Percentiles rank a stretch among this genome's conserved stretches.
Evolutionary conservation across 768 basidiomycete species (phyloP).

Genomic region (Phlebiopsis flavidoalba): DNA sequence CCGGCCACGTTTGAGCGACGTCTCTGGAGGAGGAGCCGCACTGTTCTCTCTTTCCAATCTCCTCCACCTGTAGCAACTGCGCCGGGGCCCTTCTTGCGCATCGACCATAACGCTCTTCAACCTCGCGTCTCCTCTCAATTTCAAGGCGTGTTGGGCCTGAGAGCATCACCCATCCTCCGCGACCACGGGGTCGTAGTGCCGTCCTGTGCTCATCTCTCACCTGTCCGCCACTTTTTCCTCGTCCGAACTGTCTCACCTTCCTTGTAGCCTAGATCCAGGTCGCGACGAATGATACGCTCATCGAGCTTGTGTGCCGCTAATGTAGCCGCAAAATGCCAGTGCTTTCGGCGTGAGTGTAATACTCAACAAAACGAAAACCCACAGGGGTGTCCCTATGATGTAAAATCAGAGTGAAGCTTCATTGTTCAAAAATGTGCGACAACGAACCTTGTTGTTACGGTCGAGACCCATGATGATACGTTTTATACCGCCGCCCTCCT

Average conservation of each 20-base stretch:
- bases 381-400: constrained; percentile 43
- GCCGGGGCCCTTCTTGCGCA: constrained; percentile 67
- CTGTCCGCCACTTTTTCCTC: constrained; percentile 97
- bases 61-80: constrained; percentile 81
- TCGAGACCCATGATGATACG: constrained; percentile 95
- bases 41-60: constrained; percentile 81
- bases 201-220: constrained; percentile 88
- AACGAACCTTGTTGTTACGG: constrained; percentile 75
- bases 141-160: constrained; percentile 70
- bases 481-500: constrained; percentile 87
- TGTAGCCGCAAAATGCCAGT: constrained; percentile 33
- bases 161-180: constrained; percentile 94
- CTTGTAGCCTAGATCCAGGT: constrained; percentile 93
- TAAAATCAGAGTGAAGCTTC: too few species aligned
- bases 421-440: background rate
- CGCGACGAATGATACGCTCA: constrained; percentile 96
- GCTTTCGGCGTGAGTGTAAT: constrained; percentile 83
- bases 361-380: constrained; percentile 95
- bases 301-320: constrained; percentile 97
- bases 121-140: constrained; percentile 70
- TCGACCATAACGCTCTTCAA: constrained; percentile 87
- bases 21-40: constrained; percentile 33
- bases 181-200: constrained; percentile 94
- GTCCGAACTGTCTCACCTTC: constrained; percentile 96
- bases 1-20: constrained; percentile 58